phyloP scores from a whole-genome alignment of 768 basidiomycete species.

The Lactifluus volemus region DNA sequence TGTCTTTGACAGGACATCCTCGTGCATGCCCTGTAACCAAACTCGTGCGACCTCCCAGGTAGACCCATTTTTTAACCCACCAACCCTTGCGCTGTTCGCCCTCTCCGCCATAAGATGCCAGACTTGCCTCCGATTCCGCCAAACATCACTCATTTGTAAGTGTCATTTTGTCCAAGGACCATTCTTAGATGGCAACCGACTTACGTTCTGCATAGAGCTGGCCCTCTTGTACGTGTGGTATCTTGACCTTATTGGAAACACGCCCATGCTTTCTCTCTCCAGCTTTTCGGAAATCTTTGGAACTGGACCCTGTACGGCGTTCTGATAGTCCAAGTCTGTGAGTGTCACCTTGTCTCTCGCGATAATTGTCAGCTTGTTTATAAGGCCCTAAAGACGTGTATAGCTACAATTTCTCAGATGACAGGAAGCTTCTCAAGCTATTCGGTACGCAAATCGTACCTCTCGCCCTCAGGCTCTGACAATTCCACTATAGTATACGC shows the following conservation, averaged over 20 bases:
- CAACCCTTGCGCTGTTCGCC: background rate
- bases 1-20: too few species aligned
- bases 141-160: too few species aligned
- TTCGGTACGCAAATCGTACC: background rate
- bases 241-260: background rate
- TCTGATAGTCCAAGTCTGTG: slow-evolving; percentile 25
- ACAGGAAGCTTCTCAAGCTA: background rate
- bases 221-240: background rate
- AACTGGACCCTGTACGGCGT: slow-evolving; percentile 25
- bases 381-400: slow-evolving; percentile 4
- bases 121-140: too few species aligned
- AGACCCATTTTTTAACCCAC: too few species aligned
- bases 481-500: slow-evolving; percentile 18
- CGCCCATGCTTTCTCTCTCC: background rate
- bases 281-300: slow-evolving; percentile 10
- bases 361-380: background rate
- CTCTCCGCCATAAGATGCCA: too few species aligned
- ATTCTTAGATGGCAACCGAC: too few species aligned
- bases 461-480: background rate
- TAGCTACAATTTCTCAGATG: background rate
- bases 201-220: too few species aligned
- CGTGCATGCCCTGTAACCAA: too few species aligned
- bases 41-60: background rate
- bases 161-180: too few species aligned
- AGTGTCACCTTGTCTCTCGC: background rate